Percentiles rank a stretch among this genome's conserved stretches.
Evolutionary conservation across 1,284 basidiomycete genomes (phyloP).

Genomic region (Pyrrhoderma noxium): DNA sequence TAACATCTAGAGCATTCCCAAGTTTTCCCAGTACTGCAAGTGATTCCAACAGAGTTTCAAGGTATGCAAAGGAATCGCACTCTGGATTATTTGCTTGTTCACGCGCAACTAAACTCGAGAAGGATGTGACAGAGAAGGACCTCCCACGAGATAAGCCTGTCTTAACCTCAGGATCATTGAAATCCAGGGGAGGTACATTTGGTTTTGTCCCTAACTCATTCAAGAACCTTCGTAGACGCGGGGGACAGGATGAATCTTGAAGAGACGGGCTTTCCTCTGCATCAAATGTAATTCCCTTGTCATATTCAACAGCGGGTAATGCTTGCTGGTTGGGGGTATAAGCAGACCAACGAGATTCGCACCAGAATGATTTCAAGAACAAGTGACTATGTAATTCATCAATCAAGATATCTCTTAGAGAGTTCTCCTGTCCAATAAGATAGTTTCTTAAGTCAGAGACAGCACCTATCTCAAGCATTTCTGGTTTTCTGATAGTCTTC

Average conservation of each 20-base stretch:
- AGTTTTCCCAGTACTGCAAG: constrained; percentile 87
- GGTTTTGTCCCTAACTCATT: constrained; percentile 66
- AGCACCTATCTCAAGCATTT: constrained; percentile 93
- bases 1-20: constrained; percentile 75
- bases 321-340: constrained; percentile 76
- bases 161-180: constrained; percentile 47
- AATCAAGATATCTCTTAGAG: constrained; percentile 84
- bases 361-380: constrained; percentile 97
- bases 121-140: constrained; percentile 22
- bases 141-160: constrained; percentile 23
- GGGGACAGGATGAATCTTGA: constrained; percentile 28
- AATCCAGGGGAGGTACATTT: constrained; percentile 73
- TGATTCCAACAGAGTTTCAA: constrained; percentile 91
- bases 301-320: constrained; percentile 51
- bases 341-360: constrained; percentile 84
- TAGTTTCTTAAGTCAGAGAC: constrained; percentile 85
- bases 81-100: constrained; percentile 61
- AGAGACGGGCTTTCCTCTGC: constrained; percentile 30
- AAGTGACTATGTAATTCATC: constrained; percentile 97
- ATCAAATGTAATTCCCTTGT: constrained; percentile 36
- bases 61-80: constrained; percentile 87
- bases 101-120: constrained; percentile 20
- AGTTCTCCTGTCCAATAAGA: constrained; percentile 80
- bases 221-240: constrained; percentile 59
- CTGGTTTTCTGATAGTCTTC: constrained; percentile 86